These are phyloP conservation scores for Torulaspora indica DNA, from an alignment of 805 yeast genomes.

Conservation along the genomic window DNA sequence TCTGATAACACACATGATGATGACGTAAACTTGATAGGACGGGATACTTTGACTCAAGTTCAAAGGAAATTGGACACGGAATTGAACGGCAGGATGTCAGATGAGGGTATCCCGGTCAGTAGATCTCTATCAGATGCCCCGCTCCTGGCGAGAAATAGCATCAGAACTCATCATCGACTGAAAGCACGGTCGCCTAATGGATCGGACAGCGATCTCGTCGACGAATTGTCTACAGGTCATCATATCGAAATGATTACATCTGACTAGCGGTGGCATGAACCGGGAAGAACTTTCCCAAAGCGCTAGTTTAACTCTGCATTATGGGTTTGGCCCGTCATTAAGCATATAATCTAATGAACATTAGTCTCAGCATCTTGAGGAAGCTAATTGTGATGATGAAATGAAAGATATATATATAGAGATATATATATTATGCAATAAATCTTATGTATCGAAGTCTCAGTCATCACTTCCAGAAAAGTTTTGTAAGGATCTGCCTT, in stretches of 20 bases:
- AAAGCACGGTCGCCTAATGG: not conserved
- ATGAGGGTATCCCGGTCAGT: not conserved
- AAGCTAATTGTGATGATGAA: not conserved
- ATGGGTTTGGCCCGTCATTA: not conserved
- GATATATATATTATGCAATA: conserved; percentile 5
- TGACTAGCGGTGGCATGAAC: not conserved
- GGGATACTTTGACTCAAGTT: not conserved
- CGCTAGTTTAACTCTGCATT: not conserved
- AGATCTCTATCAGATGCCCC: not conserved
- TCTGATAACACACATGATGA: not conserved
- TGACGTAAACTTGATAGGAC: not conserved
- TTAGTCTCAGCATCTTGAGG: not conserved
- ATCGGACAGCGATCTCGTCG: not conserved
- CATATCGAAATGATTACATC: not conserved
- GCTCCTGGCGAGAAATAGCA: not conserved
- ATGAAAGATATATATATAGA: not conserved
- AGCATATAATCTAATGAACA: not conserved
- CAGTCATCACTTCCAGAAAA: conserved; percentile 13
- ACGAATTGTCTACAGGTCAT: not conserved
- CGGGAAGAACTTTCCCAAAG: not conserved
- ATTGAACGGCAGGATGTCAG: not conserved
- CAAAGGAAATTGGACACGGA: not conserved
- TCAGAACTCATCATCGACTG: not conserved
- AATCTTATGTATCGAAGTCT: conserved; percentile 1
- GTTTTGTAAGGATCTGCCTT: conserved; percentile 52